Evolutionary conservation across 495 filamentous ascomycete species (phyloP).

Genomic region (Penicillium desertorum): DNA sequence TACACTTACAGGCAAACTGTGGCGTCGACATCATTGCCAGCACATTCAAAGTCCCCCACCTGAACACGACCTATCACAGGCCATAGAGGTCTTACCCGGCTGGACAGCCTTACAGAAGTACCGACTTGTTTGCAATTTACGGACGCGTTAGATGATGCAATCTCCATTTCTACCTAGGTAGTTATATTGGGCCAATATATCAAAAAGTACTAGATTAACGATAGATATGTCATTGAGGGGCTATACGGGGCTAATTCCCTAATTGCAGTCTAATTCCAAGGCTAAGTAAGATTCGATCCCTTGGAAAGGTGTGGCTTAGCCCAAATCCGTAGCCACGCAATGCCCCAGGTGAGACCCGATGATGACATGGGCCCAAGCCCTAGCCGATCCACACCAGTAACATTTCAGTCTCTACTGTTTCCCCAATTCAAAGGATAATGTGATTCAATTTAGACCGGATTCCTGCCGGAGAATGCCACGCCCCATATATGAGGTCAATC

Average conservation of each 20-base stretch:
- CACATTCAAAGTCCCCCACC: slow-evolving; percentile 10
- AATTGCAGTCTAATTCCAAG: background rate
- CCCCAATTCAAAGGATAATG: no score
- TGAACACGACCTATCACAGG: background rate
- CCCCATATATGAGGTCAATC: background rate
- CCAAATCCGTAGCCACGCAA: background rate
- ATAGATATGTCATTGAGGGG: background rate
- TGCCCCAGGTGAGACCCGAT: background rate
- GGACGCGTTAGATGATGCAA: background rate
- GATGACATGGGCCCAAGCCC: slow-evolving; percentile 1
- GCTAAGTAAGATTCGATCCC: background rate
- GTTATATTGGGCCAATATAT: background rate
- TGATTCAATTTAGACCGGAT: background rate
- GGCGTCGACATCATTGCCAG: slow-evolving; percentile 27
- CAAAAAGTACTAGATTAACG: background rate
- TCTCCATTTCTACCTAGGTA: no score
- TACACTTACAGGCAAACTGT: background rate
- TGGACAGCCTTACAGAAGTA: slow-evolving; percentile 1
- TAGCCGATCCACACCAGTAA: background rate
- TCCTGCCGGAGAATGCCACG: background rate
- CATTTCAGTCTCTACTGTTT: background rate
- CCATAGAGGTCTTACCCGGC: background rate
- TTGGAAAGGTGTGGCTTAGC: slow-evolving; percentile 6
- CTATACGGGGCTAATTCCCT: background rate
- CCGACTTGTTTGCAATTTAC: background rate